A percentile compares a stretch with the other conserved stretches of the same genome.
phyloP scores from a whole-genome alignment of 805 yeast species.

The Ogataea ganodermae region DNA sequence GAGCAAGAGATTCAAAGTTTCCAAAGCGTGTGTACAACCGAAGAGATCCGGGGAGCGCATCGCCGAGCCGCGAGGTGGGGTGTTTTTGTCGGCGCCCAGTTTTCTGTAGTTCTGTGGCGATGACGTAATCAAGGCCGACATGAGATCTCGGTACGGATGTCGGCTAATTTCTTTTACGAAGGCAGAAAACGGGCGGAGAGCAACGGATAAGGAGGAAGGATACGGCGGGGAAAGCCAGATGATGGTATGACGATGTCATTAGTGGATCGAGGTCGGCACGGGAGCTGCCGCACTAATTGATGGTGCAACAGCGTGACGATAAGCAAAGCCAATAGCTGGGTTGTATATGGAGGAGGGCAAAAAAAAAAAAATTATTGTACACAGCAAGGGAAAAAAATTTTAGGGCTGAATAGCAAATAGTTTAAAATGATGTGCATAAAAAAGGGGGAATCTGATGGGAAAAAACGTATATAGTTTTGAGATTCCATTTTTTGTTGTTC shows the following conservation, averaged over 20 bases:
- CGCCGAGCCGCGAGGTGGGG: no score
- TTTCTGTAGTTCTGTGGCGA: not conserved
- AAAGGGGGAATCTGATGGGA: slow-evolving; percentile 7
- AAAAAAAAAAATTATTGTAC: no score
- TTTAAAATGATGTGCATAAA: slow-evolving; percentile 4
- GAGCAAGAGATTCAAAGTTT: no score
- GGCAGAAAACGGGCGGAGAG: not conserved
- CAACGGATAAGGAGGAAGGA: not conserved
- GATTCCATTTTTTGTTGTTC: not conserved
- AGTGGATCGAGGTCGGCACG: no score
- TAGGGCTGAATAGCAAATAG: not conserved
- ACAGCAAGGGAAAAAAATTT: not conserved
- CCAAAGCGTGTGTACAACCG: no score
- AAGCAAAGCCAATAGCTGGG: not conserved
- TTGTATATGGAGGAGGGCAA: not conserved
- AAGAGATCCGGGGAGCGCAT: not conserved
- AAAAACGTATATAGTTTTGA: not conserved
- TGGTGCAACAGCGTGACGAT: not conserved
- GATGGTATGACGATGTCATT: no score
- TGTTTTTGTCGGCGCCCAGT: no score
- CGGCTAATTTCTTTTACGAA: not conserved
- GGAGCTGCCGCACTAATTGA: no score
- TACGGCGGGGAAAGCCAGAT: no score
- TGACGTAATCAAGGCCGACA: not conserved
- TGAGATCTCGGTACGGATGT: slow-evolving; percentile 2